Percentiles rank a stretch among this genome's conserved stretches.
phyloP scores from a whole-genome alignment of 164 flowering plant species.

The Berberis vulgaris region DNA sequence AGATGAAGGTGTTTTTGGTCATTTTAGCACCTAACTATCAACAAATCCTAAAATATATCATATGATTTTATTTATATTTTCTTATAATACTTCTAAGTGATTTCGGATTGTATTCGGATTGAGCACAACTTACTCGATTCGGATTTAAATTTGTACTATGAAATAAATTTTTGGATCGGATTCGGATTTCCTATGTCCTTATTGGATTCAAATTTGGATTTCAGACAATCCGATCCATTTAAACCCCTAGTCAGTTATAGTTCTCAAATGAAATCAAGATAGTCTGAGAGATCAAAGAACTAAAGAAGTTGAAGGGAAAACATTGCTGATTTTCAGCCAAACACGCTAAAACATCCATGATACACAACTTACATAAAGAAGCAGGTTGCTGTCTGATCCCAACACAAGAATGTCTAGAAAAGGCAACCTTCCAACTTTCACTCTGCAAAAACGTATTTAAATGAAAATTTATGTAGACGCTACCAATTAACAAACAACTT shows the following conservation, averaged over 20 bases:
- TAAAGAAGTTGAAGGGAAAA: not conserved
- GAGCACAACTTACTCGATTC: too few species aligned
- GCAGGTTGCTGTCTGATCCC: slow-evolving; percentile 59
- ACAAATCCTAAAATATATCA: too few species aligned
- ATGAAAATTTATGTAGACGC: not conserved
- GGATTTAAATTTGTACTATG: too few species aligned
- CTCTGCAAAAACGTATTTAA: slow-evolving; percentile 30
- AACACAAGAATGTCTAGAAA: slow-evolving; percentile 64
- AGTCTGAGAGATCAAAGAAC: not conserved
- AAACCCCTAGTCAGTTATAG: not conserved
- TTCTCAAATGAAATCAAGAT: not conserved
- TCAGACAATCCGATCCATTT: not conserved
- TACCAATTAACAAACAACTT: not conserved
- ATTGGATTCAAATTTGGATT: too few species aligned
- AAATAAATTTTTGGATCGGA: too few species aligned
- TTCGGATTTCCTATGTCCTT: too few species aligned
- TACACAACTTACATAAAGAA: slow-evolving; percentile 74
- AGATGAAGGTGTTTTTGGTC: too few species aligned
- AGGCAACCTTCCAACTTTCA: slow-evolving; percentile 56
- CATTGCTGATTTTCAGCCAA: not conserved
- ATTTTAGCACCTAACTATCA: too few species aligned
- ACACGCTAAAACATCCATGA: not conserved
- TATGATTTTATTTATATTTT: too few species aligned
- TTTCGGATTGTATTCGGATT: too few species aligned
- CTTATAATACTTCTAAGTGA: too few species aligned